Evolutionary conservation across 2,329 filamentous ascomycete species (phyloP), one percentile per base, ranked within the genome.

Genomic region (Colletotrichum tropicicola): DNA sequence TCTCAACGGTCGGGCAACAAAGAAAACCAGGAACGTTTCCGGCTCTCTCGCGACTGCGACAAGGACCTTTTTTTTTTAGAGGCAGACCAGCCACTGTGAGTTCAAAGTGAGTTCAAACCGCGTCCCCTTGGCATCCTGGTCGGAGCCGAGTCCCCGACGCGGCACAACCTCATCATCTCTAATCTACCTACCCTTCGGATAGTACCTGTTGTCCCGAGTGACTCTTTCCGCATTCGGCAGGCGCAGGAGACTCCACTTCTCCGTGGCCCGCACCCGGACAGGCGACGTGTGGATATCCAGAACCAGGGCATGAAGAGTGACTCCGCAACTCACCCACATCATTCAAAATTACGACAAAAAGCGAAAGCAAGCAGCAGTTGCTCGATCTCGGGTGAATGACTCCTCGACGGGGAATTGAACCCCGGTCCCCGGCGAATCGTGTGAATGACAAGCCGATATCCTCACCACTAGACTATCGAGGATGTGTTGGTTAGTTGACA

Each of bases 381-480:
- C 32, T 35, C 6, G 32, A 35, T 13, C 12, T 13, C n/a, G n/a
- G 13, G 13, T n/a, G 12, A 15, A 35, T 13, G 32, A 35, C 32
- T 35, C 32, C 39, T 43, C 39, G 32, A 35, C 32, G 32, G 32
- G 32, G 32, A 35, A 35, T 43, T 43, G 17, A 49, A 49, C 47
- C 47, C 47, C 47, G 47, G 47, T 49, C 47, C 47, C 47, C 47
- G 30, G 47, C 47, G 47, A 49, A 35, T 23, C 28, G 17, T 49
- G n/a, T 21, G 5, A 35, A 21, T 49, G 47, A 49, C 47, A 49
- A 49, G 47, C 47, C 30, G 47, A 49, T 49, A 49, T 49, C 47
- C 47, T 49, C 47, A 49, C 47, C 47, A 49, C 47, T 49, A 49
- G 47, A 49, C 47, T 49, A 49, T 49, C 47, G 47, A 27, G 47